Conservation (phyloP, 441 rosid species). For the Adansonia gregorii region DNA sequence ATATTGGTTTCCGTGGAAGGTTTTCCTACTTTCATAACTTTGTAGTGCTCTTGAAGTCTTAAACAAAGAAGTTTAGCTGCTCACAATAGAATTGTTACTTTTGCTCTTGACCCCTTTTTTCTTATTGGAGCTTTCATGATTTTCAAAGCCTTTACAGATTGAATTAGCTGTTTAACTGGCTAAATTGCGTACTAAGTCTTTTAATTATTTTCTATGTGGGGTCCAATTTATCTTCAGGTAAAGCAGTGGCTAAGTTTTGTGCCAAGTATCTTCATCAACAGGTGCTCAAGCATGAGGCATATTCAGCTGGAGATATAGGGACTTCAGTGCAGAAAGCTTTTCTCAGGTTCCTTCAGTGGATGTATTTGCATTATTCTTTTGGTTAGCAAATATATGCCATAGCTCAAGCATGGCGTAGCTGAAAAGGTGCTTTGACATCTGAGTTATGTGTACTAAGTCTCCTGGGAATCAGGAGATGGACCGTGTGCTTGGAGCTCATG, state of each 20-base stretch:
- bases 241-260: slow-evolving; percentile 69
- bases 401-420: slow-evolving; percentile 24
- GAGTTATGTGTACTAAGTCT: slow-evolving; percentile 6
- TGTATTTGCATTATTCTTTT: slow-evolving; percentile 12
- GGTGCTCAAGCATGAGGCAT: slow-evolving; percentile 58
- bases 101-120: neutral
- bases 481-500: neutral
- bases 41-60: neutral
- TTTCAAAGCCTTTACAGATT: neutral
- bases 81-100: neutral
- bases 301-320: slow-evolving; percentile 59
- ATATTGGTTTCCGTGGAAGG: neutral
- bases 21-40: neutral
- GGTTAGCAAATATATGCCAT: slow-evolving; percentile 4
- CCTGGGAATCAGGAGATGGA: slow-evolving; percentile 25
- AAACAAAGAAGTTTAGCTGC: neutral
- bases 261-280: slow-evolving; percentile 72
- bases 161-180: neutral
- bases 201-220: neutral
- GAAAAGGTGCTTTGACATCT: slow-evolving; percentile 17
- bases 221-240: slow-evolving; percentile 44
- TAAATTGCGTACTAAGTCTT: neutral
- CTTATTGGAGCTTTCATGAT: neutral
- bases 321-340: slow-evolving; percentile 54
- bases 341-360: slow-evolving; percentile 45